Evolutionary conservation across 352 stramenopile species (phyloP), one percentile per base, ranked within the genome.

Genomic region (Pythium guiyangense): DNA sequence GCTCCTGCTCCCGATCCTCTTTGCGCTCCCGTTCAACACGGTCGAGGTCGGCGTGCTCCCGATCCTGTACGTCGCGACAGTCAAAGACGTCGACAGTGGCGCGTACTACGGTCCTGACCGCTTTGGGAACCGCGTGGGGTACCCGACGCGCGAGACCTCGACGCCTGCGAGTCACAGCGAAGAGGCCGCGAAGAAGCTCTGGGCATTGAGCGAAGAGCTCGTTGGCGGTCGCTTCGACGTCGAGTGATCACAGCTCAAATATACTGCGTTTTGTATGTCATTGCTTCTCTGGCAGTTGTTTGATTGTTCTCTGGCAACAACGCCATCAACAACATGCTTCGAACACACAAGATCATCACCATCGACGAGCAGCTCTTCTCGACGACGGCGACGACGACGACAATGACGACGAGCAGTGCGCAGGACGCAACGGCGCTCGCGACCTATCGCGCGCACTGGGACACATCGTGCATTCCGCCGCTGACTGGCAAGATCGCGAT

Each of bases 401-500:
- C 22, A 22, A 22, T 22, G 22, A 22, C 22, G 22, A 22, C 22
- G 22, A 37, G 29, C 29, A 34, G 31, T 12, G 31, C 3, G 25
- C 22, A 17, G 37, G 37, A 43, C 2, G 37, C 12, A n/a, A n/a
- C 12, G 37, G 44, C 43, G 49, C 25, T 55, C 34, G 15, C 35
- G 34, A 8, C 39, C 27, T 26, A 34, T 9, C 27, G 42, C 27
- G 29, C 22, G 12, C 18, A 45, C 1, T 70, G 66, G 66, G 59
- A 73, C 25, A 51, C 15, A 14, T 54, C 60, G 8, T 31, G 40
- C 43, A 75, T 85, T 31, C 40, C 63, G 26, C 67, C 71, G 14
- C 62, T 74, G 57, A 25, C 47, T 11, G 71, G 55, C 34, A 94
- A 78, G 29, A 44, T 95, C 29, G 84, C 70, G 20, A 66, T 96